A percentile compares a stretch with the other conserved stretches of the same genome.
Conservation (phyloP, 2,329 filamentous ascomycete genomes). For the Beauveria varroae region DNA sequence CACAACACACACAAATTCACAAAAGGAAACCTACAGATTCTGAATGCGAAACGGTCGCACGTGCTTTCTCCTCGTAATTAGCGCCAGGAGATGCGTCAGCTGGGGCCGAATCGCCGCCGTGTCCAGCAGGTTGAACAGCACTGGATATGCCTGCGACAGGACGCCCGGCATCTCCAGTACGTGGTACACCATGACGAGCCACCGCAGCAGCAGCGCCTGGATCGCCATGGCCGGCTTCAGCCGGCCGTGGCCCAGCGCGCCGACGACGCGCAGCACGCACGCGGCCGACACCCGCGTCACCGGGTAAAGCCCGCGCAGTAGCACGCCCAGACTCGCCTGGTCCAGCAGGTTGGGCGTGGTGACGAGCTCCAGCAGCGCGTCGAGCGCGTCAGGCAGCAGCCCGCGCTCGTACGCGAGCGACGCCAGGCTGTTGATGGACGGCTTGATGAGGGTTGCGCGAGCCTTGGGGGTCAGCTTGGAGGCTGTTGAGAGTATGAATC, state of each 20-base stretch:
- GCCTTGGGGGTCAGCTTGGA: constrained; percentile 58
- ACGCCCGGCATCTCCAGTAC: constrained; percentile 55
- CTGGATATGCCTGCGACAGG: constrained; percentile 62
- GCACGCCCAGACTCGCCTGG: constrained; percentile 61
- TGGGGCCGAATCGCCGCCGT: constrained; percentile 64
- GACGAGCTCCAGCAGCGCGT: constrained; percentile 58
- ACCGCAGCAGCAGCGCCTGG: constrained; percentile 65
- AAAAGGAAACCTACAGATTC: constrained; percentile 45
- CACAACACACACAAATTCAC: no score
- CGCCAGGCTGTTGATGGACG: constrained; percentile 55
- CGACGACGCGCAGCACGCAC: constrained; percentile 58
- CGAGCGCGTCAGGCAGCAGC: constrained; percentile 52
- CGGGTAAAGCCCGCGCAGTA: constrained; percentile 72
- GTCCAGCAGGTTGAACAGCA: constrained; percentile 75
- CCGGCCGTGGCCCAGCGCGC: constrained; percentile 68
- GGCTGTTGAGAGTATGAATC: constrained; percentile 30
- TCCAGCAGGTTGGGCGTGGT: constrained; percentile 63
- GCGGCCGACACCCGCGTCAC: constrained; percentile 53
- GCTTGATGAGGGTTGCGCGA: constrained; percentile 53
- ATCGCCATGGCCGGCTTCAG: constrained; percentile 64
- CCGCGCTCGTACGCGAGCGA: constrained; percentile 61
- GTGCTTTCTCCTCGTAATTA: constrained; percentile 74
- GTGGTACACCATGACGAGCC: constrained; percentile 72
- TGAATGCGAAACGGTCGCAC: constrained; percentile 81
- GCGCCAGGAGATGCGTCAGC: constrained; percentile 69